Conservation (phyloP, 345 rosid species). For the Linum trigynum region DNA sequence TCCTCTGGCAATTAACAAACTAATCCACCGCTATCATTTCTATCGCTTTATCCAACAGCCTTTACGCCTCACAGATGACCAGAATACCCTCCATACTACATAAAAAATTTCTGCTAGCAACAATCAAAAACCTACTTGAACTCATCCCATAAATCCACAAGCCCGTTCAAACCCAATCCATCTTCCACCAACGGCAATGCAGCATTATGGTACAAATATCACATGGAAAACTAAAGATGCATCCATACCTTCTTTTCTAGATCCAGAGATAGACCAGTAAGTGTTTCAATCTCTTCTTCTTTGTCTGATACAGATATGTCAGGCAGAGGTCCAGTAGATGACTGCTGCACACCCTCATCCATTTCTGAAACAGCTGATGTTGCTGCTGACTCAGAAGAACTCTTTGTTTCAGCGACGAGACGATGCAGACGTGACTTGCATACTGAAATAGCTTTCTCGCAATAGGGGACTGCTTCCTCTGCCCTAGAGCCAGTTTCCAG, state of each 20-base stretch:
- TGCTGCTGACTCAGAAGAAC: constrained; percentile 35
- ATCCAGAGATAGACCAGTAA: constrained; percentile 58
- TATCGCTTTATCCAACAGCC: no score
- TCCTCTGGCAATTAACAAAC: no score
- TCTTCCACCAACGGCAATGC: not conserved
- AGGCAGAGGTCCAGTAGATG: constrained; percentile 39
- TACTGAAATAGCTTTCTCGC: constrained; percentile 66
- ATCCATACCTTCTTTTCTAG: constrained; percentile 76
- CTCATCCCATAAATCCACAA: no score
- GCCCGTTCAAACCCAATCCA: no score
- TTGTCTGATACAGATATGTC: constrained; percentile 41
- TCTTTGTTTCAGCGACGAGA: constrained; percentile 47
- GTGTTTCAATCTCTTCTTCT: constrained; percentile 64
- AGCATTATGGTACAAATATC: not conserved
- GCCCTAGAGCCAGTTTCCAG: constrained; percentile 73
- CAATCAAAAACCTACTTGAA: no score
- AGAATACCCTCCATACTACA: no score
- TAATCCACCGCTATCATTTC: no score
- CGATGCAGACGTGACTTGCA: constrained; percentile 63
- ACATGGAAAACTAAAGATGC: not conserved
- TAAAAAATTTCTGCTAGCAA: no score
- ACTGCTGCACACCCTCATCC: constrained; percentile 44
- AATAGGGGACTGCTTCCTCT: constrained; percentile 68
- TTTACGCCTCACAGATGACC: no score
- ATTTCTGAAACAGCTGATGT: constrained; percentile 44